Conservation (phyloP, 2,329 filamentous ascomycete species). For the Arthrobotrys iridis region DNA sequence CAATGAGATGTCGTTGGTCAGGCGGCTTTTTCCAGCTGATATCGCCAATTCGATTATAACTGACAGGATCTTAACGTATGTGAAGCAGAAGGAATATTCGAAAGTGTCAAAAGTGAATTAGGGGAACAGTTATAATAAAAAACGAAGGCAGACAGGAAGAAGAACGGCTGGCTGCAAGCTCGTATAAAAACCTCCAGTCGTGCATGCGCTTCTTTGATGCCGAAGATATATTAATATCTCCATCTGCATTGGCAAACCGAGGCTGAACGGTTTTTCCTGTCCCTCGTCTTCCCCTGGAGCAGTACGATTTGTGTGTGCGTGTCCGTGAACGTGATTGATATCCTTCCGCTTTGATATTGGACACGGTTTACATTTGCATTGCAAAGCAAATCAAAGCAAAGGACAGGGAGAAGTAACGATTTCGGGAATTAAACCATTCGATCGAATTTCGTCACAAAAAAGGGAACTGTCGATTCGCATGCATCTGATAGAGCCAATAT, state of each 20-base stretch:
- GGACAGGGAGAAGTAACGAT: too few relatives aligned
- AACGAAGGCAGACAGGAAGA: conserved; percentile 27
- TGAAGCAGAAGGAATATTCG: conserved; percentile 43
- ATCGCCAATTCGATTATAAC: conserved; percentile 13
- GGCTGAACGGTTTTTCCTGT: conserved; percentile 24
- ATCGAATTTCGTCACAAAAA: conserved; percentile 24
- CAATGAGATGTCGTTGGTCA: conserved; percentile 30
- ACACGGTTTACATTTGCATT: conserved; percentile 10
- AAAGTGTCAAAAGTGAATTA: conserved; percentile 38
- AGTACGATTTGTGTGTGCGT: too few relatives aligned
- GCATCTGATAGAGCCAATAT: conserved; percentile 14
- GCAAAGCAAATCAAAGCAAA: too few relatives aligned
- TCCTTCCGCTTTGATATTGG: conserved; percentile 33
- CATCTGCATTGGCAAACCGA: conserved; percentile 29
- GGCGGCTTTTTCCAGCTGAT: conserved; percentile 30
- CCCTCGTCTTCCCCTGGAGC: conserved; percentile 5
- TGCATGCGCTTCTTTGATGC: conserved; percentile 19
- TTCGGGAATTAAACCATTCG: conserved; percentile 21
- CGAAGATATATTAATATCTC: conserved; percentile 20
- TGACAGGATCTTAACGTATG: conserved; percentile 6
- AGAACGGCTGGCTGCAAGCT: conserved; percentile 21
- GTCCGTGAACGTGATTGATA: conserved; percentile 39
- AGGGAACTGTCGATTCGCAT: neutral
- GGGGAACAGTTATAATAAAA: conserved; percentile 18
- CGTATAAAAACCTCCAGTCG: conserved; percentile 26